These are phyloP conservation scores for Arabidopsis hybrid DNA, from an alignment of 441 rosid genomes.

Conservation along the genomic window DNA sequence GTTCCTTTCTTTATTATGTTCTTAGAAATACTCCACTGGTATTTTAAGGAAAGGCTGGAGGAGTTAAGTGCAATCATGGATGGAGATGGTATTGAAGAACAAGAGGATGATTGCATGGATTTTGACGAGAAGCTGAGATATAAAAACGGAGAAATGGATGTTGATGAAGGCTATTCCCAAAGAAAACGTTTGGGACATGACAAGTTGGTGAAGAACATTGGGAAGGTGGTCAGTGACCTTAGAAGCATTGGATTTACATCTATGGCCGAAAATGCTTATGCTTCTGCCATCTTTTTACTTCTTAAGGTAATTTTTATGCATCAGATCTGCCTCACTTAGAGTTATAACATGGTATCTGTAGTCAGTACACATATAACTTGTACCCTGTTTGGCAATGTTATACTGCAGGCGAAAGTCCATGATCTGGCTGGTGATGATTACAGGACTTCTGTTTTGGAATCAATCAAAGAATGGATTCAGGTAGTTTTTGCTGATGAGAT, in stretches of 20 bases:
- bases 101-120: slow-evolving; percentile 76
- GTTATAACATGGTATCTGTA: background rate
- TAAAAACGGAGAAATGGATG: slow-evolving; percentile 77
- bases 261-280: slow-evolving; percentile 92
- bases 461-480: slow-evolving; percentile 93
- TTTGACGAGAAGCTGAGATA: slow-evolving; percentile 68
- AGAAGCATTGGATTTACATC: slow-evolving; percentile 93
- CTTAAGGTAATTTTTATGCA: slow-evolving; percentile 65
- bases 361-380: slow-evolving; percentile 26
- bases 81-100: slow-evolving; percentile 57
- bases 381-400: slow-evolving; percentile 41
- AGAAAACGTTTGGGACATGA: slow-evolving; percentile 62
- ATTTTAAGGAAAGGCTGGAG: slow-evolving; percentile 90
- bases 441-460: slow-evolving; percentile 79
- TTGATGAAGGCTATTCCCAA: slow-evolving; percentile 60
- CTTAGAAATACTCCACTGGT: slow-evolving; percentile 86
- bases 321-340: slow-evolving; percentile 22
- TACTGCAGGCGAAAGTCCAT: slow-evolving; percentile 81
- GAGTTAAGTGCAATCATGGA: slow-evolving; percentile 83
- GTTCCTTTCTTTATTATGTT: slow-evolving; percentile 23
- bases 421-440: slow-evolving; percentile 90
- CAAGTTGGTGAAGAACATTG: slow-evolving; percentile 74
- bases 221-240: slow-evolving; percentile 87
- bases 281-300: slow-evolving; percentile 89
- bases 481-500: slow-evolving; percentile 47